These are phyloP conservation scores for Neolentinus lepideus DNA, from an alignment of 1,284 basidiomycete species.

Conservation along the genomic window DNA sequence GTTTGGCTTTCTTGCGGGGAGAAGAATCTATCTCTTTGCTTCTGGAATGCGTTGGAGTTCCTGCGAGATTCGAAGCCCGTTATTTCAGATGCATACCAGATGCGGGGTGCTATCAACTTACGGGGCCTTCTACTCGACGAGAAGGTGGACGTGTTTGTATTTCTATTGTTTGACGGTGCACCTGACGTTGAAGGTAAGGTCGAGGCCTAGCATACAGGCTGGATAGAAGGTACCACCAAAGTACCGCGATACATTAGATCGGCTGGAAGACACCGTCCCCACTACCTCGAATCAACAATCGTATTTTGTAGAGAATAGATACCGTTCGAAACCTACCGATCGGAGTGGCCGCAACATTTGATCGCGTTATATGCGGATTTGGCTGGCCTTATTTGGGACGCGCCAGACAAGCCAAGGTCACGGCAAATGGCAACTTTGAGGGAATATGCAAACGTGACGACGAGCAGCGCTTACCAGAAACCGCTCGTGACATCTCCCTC, in stretches of 20 bases:
- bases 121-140: too few relatives aligned
- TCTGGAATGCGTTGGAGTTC: too few relatives aligned
- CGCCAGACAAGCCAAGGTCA: too few relatives aligned
- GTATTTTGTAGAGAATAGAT: background rate
- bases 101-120: too few relatives aligned
- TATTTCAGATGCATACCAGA: too few relatives aligned
- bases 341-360: too few relatives aligned
- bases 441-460: background rate
- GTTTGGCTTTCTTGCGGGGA: background rate
- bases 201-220: background rate
- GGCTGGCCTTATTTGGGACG: too few relatives aligned
- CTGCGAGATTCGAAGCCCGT: too few relatives aligned
- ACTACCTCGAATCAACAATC: background rate
- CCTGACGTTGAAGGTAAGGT: background rate
- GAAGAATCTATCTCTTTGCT: background rate
- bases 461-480: background rate
- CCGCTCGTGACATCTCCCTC: background rate
- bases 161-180: background rate
- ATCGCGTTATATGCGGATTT: too few relatives aligned
- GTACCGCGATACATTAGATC: background rate
- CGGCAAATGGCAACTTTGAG: too few relatives aligned
- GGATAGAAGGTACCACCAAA: background rate
- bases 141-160: background rate
- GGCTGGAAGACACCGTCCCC: background rate
- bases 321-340: too few relatives aligned